phyloP scores from a whole-genome alignment of 1,284 basidiomycete genomes.

The Austroboletus niveus region DNA sequence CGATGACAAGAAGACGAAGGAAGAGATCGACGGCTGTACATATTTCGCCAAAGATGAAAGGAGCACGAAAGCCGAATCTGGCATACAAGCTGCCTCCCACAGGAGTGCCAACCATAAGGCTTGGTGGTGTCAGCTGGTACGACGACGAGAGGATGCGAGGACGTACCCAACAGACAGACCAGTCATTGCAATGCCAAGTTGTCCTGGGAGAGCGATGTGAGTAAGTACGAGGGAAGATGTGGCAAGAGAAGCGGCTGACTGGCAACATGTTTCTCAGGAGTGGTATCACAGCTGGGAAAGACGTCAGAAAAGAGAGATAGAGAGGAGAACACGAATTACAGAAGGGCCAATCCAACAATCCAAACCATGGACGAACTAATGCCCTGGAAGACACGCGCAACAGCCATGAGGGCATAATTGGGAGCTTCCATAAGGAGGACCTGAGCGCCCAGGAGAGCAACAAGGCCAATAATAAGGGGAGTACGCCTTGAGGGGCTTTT shows the following conservation, averaged over 20 bases:
- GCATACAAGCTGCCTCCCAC: conserved; percentile 68
- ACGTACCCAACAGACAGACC: conserved; percentile 66
- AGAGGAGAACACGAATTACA: conserved; percentile 42
- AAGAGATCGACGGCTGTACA: conserved; percentile 61
- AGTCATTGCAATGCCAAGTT: conserved; percentile 71
- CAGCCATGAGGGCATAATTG: conserved; percentile 66
- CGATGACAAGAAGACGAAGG: conserved; percentile 60
- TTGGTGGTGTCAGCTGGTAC: conserved; percentile 9
- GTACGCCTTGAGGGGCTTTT: conserved; percentile 50
- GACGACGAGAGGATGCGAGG: not conserved
- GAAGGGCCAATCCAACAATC: conserved; percentile 70
- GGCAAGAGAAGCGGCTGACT: conserved; percentile 43
- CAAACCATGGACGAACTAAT: conserved; percentile 73
- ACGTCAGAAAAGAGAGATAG: conserved; percentile 5
- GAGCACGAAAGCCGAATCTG: conserved; percentile 68
- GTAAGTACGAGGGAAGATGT: conserved; percentile 4
- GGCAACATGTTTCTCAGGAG: conserved; percentile 56
- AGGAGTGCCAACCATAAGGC: conserved; percentile 62
- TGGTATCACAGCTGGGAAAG: conserved; percentile 60
- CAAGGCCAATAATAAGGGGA: conserved; percentile 60
- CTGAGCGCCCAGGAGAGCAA: conserved; percentile 56
- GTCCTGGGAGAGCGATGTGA: conserved; percentile 39
- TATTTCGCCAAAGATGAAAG: conserved; percentile 70
- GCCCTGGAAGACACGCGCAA: conserved; percentile 73
- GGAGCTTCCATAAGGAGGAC: conserved; percentile 78